These are phyloP conservation scores for Leccinum rimulosum DNA, from an alignment of 768 basidiomycete genomes.

Conservation along the genomic window DNA sequence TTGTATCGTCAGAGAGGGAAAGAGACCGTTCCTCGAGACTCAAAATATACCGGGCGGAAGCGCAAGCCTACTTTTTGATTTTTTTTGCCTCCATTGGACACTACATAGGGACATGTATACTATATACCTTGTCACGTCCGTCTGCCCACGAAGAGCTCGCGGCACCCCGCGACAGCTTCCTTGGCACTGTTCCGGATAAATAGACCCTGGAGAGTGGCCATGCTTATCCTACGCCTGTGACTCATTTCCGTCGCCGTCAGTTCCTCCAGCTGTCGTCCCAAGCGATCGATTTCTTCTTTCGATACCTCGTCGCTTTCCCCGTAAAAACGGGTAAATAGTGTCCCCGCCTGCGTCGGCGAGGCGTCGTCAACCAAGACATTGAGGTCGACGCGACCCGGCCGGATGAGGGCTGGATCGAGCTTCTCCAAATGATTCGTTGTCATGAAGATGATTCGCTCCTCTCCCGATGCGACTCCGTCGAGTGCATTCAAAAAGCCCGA, in stretches of 20 bases:
- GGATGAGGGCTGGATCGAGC: conserved; percentile 91
- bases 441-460: conserved; percentile 98
- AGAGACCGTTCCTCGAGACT: conserved; percentile 78
- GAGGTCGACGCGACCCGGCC: conserved; percentile 93
- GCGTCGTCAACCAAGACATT: conserved; percentile 85
- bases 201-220: conserved; percentile 94
- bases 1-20: conserved; percentile 84
- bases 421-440: conserved; percentile 94
- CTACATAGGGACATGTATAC: conserved; percentile 3
- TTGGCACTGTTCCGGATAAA: conserved; percentile 77
- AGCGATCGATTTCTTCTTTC: conserved; percentile 36
- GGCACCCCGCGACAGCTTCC: conserved; percentile 53
- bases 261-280: conserved; percentile 53
- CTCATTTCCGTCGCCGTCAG: conserved; percentile 53
- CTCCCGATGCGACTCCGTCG: conserved; percentile 96
- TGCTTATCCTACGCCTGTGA: conserved; percentile 68
- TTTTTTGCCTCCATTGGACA: background rate
- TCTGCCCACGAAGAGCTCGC: conserved; percentile 37
- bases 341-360: conserved; percentile 71
- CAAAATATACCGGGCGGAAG: conserved; percentile 91
- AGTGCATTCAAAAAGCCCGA: conserved; percentile 96
- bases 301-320: conserved; percentile 41
- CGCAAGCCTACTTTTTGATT: conserved; percentile 73
- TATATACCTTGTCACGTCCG: conserved; percentile 26
- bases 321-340: conserved; percentile 85